Evolutionary conservation across 2,329 filamentous ascomycete genomes (phyloP).

Genomic region (Cytospora schulzeri): DNA sequence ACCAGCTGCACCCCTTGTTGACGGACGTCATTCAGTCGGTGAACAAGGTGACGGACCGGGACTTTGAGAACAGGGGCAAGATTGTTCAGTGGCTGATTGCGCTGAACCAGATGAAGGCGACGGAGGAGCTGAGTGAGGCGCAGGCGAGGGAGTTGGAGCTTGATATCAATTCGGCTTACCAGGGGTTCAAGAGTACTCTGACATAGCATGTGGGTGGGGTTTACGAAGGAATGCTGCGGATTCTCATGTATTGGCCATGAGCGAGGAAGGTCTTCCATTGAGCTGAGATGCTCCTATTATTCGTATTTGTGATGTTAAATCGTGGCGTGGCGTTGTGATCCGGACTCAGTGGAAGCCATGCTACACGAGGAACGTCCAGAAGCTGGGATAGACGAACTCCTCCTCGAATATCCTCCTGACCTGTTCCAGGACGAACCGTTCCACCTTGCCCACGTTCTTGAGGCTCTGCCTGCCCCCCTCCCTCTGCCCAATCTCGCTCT

Average conservation of each 20-base stretch:
- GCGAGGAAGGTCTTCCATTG: background rate
- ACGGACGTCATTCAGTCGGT: slow-evolving; percentile 96
- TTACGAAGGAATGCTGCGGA: background rate
- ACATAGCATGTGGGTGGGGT: slow-evolving; percentile 42
- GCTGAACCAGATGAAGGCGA: slow-evolving; percentile 96
- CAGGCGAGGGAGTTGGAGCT: slow-evolving; percentile 87
- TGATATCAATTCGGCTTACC: slow-evolving; percentile 92
- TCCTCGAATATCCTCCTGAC: slow-evolving; percentile 97
- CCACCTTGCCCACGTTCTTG: slow-evolving; percentile 98
- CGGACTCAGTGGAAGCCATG: background rate
- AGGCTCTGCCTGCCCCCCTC: slow-evolving; percentile 91
- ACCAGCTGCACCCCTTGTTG: slow-evolving; percentile 91
- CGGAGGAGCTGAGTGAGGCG: slow-evolving; percentile 84
- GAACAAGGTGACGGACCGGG: slow-evolving; percentile 92
- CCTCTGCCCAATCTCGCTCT: slow-evolving; percentile 94
- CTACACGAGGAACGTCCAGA: slow-evolving; percentile 93
- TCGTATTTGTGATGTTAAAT: background rate
- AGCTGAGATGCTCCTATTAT: background rate
- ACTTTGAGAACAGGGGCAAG: slow-evolving; percentile 94
- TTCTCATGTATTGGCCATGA: slow-evolving; percentile 1
- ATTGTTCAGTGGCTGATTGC: slow-evolving; percentile 98
- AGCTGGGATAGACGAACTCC: slow-evolving; percentile 97
- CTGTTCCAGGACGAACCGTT: slow-evolving; percentile 95
- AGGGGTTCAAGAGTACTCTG: slow-evolving; percentile 85
- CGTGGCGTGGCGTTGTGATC: background rate